Evolutionary conservation across 2,329 filamentous ascomycete species (phyloP).

Genomic region (Berkeleyomyces basicola): DNA sequence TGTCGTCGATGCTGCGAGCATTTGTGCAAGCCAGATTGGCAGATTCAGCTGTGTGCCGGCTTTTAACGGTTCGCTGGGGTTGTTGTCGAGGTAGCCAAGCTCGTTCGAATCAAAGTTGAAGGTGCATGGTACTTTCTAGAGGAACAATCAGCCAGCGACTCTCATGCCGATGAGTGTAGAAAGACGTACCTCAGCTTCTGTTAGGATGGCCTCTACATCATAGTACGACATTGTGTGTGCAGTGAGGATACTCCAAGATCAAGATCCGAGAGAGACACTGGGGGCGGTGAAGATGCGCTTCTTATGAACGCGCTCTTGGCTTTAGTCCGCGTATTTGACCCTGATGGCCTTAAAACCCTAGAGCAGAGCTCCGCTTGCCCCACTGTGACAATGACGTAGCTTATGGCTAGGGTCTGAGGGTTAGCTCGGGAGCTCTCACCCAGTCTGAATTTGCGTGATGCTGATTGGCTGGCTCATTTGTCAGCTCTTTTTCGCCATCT

Average conservation of each 20-base stretch:
- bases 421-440: not conserved
- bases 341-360: not conserved
- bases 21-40: conserved; percentile 87
- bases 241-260: not conserved
- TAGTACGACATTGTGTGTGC: conserved; percentile 53
- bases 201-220: conserved; percentile 69
- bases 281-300: not conserved
- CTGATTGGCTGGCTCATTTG: not conserved
- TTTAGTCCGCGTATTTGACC: not conserved
- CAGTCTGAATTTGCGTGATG: not conserved
- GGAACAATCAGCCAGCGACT: conserved; percentile 10
- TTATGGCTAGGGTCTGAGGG: not conserved
- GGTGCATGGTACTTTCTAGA: conserved; percentile 82
- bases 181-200: conserved; percentile 55
- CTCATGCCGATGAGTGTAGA: not conserved
- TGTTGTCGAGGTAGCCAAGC: conserved; percentile 79
- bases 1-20: conserved; percentile 58
- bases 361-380: not conserved
- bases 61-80: conserved; percentile 54
- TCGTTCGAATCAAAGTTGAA: conserved; percentile 82
- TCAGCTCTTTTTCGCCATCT: not conserved
- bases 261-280: not conserved
- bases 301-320: not conserved
- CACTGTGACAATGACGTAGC: not conserved
- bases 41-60: conserved; percentile 64